Conservation (phyloP, 1,284 basidiomycete species). For the Pseudozyma hubeiensis region DNA sequence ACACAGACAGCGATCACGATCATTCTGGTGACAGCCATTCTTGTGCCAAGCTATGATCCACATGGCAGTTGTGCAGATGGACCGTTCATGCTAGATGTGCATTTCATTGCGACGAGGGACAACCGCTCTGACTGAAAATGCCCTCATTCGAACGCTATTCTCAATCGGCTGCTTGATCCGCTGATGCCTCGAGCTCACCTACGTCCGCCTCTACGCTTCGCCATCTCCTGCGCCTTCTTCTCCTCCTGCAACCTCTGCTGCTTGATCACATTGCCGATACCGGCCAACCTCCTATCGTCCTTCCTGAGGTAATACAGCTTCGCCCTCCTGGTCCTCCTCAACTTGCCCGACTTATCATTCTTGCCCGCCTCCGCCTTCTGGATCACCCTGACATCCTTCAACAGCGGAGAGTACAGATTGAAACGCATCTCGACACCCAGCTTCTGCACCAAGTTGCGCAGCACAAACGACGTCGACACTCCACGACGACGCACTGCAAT, state of each 20-base stretch:
- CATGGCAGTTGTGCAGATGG: no score
- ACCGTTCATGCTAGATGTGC: no score
- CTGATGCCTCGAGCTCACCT: conserved; percentile 5
- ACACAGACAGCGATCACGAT: no score
- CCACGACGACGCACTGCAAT: conserved; percentile 64
- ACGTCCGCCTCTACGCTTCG: conserved; percentile 39
- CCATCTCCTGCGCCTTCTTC: conserved; percentile 45
- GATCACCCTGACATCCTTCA: conserved; percentile 65
- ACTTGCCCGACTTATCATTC: conserved; percentile 48
- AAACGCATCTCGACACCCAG: conserved; percentile 67
- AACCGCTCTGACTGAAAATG: no score
- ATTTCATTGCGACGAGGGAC: no score
- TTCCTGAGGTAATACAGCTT: conserved; percentile 66
- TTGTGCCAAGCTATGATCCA: no score
- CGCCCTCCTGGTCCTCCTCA: conserved; percentile 61
- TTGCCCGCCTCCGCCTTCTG: conserved; percentile 61
- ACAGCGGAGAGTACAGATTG: conserved; percentile 63
- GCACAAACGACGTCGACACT: conserved; percentile 62
- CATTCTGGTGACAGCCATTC: no score
- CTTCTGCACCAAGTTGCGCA: conserved; percentile 66
- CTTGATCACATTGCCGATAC: conserved; percentile 60
- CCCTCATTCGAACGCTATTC: no score
- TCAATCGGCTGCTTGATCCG: no score
- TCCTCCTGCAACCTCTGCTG: conserved; percentile 50
- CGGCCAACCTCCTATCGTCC: conserved; percentile 59